phyloP scores from a whole-genome alignment of 495 filamentous ascomycete species.

The Lophiotrema nucula region DNA sequence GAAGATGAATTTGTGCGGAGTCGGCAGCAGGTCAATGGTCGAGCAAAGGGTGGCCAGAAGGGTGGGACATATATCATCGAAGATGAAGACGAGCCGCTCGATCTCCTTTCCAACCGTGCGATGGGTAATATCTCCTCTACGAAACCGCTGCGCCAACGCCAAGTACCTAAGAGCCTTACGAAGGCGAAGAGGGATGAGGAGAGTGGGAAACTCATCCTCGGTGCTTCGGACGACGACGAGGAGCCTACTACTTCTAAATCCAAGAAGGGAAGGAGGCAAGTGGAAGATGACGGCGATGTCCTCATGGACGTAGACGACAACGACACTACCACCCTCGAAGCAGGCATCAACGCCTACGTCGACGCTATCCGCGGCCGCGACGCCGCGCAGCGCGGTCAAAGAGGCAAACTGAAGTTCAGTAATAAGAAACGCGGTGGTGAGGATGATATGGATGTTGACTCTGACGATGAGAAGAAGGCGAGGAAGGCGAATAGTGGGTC shows the following conservation, averaged over 20 bases:
- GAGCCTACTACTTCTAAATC: neutral
- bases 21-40: conserved; percentile 41
- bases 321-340: conserved; percentile 46
- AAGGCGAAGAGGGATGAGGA: conserved; percentile 76
- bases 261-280: conserved; percentile 46
- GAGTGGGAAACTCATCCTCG: conserved; percentile 86
- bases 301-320: conserved; percentile 44
- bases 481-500: conserved; percentile 10
- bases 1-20: conserved; percentile 46
- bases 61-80: conserved; percentile 75
- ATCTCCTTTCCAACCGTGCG: conserved; percentile 83
- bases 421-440: conserved; percentile 62
- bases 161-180: conserved; percentile 48
- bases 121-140: conserved; percentile 91
- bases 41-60: conserved; percentile 52
- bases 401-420: conserved; percentile 84
- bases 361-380: conserved; percentile 83
- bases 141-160: conserved; percentile 59
- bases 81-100: conserved; percentile 87
- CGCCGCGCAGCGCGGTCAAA: conserved; percentile 73
- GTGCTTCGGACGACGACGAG: conserved; percentile 46
- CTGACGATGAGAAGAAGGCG: conserved; percentile 46
- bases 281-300: conserved; percentile 59
- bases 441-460: conserved; percentile 71
- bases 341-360: conserved; percentile 86